Base-by-base conservation (phyloP, 2,329 filamentous ascomycete genomes). In the Fusarium aywerte region DNA sequence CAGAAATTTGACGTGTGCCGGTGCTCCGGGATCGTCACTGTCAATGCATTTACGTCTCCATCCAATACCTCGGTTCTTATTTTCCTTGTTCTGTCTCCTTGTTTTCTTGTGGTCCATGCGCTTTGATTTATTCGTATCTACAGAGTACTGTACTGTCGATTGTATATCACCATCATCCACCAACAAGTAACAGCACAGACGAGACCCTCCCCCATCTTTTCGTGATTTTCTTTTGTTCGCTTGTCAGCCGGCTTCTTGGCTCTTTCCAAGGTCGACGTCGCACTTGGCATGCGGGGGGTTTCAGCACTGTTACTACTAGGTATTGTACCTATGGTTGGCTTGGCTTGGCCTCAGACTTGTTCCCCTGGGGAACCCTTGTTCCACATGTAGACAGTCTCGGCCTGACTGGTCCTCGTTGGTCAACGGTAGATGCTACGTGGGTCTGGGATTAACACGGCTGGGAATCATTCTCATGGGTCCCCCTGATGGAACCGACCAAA, bases 241-340 rank as follows among this genome's bases (percentile, higher is more conserved):
- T 40, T 21, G 25, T n/a, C n/a, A n/a, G 21, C 36, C n/a, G 21
- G 27, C 29, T 43, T 45, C 23, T 36, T 58, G 29, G 7, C n/a
- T 43, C 40, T 18, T 20, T 20, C 35, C 31, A 64, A 15, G 45
- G 27, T 48, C 38, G 18, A 25, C 21, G 47, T 65, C 45, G 38
- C 29, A 58, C 58, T 67, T 67, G 65, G 65, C 64, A 57, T 51
- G 65, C 60, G 54, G 65, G 63, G 44, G n/a, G n/a, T n/a, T 47
- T 58, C 16, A 27, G 16, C 35, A 32, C 27, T 65, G 23, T n/a
- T n/a, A n/a, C n/a, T n/a, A n/a, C n/a, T n/a, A n/a, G n/a, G n/a
- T n/a, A n/a, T n/a, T n/a, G n/a, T n/a, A n/a, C n/a, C 36, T 20
- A 35, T 18, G 16, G 38, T 27, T 35, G 47, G 40, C 44, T 60